Evolutionary conservation across 768 basidiomycete species (phyloP).

Genomic region (Panellus pusillus): DNA sequence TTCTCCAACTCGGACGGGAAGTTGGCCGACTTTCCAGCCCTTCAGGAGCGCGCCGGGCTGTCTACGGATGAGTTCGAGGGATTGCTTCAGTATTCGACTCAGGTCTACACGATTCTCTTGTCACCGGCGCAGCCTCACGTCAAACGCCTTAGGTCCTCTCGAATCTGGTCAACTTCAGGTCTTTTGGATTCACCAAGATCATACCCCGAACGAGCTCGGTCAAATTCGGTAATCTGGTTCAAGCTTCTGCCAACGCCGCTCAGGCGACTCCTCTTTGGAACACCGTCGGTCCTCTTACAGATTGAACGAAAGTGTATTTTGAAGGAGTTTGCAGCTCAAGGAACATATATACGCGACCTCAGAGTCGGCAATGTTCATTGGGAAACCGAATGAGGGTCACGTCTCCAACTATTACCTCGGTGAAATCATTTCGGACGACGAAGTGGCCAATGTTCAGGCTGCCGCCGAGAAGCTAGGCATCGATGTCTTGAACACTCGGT

Average conservation of each 20-base stretch:
- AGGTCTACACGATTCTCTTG: slow-evolving; percentile 45
- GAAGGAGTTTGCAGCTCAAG: slow-evolving; percentile 49
- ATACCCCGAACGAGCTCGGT: slow-evolving; percentile 64
- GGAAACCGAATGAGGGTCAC: slow-evolving; percentile 76
- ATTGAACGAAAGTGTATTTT: not conserved
- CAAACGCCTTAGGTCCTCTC: slow-evolving; percentile 44
- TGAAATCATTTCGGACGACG: slow-evolving; percentile 67
- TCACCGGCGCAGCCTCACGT: slow-evolving; percentile 1
- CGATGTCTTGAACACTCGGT: slow-evolving; percentile 84
- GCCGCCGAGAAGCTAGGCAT: slow-evolving; percentile 75
- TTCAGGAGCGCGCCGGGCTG: slow-evolving; percentile 57
- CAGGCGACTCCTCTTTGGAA: slow-evolving; percentile 63
- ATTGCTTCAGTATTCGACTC: slow-evolving; percentile 68
- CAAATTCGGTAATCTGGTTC: slow-evolving; percentile 65
- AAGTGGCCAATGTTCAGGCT: slow-evolving; percentile 73
- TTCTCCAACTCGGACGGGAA: slow-evolving; percentile 59
- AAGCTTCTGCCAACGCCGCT: slow-evolving; percentile 56
- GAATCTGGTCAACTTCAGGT: slow-evolving; percentile 74
- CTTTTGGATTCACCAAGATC: slow-evolving; percentile 86
- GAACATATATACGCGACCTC: slow-evolving; percentile 75
- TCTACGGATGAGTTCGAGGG: slow-evolving; percentile 64
- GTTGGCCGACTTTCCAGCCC: slow-evolving; percentile 53
- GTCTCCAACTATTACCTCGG: slow-evolving; percentile 87
- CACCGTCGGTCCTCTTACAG: slow-evolving; percentile 39
- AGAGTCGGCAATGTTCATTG: slow-evolving; percentile 69